Evolutionary conservation across 306 rosid genomes (phyloP), one percentile per base, ranked within the genome.

Genomic region (Psophocarpus tetragonolobus): DNA sequence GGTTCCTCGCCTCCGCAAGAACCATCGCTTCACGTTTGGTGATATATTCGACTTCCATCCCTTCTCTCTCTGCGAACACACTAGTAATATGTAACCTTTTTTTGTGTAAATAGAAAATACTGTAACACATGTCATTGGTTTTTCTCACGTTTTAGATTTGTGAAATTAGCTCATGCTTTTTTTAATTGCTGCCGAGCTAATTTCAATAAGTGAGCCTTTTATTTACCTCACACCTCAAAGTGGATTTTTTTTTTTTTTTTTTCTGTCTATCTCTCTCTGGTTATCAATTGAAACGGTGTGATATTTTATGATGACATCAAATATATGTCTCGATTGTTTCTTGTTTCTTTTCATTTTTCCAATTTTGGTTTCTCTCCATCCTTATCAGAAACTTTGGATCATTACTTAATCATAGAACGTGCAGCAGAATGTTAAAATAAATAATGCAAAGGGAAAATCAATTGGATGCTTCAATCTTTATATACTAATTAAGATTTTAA

Each of bases 111-210:
- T 76, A 79, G 68, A 36, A 18, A 17, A 71, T 63, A 80, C 10
- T 23, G 56, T 63, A 64, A n/a, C 60, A 77, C 53, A 70, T 6
- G 5, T 26, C 5, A 20, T 54, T 64, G 7, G 9, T 53, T 18
- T 14, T 71, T 14, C 17, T 5, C 26, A 29, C 50, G 35, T 29
- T 76, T 69, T 35, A 18, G 38, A 74, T 47, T 38, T 39, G 17
- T 67, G 81, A 75, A 72, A 79, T 75, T 85, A 75, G 89, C 89
- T 91, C 89, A 1, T 39, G 83, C 67, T 60, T 23, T 69, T 81
- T 81, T 82, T 63, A 13, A 7, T 26, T 2, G 20, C 38, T 15
- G 33, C 51, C 4, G 76, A 84, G 89, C 84, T 79, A 74, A 54
- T 80, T 61, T 70, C 64, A 71, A 71, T 62, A 51, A 72, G 65